phyloP scores from a whole-genome alignment of 805 yeast species.

The Alloascoidea africana region DNA sequence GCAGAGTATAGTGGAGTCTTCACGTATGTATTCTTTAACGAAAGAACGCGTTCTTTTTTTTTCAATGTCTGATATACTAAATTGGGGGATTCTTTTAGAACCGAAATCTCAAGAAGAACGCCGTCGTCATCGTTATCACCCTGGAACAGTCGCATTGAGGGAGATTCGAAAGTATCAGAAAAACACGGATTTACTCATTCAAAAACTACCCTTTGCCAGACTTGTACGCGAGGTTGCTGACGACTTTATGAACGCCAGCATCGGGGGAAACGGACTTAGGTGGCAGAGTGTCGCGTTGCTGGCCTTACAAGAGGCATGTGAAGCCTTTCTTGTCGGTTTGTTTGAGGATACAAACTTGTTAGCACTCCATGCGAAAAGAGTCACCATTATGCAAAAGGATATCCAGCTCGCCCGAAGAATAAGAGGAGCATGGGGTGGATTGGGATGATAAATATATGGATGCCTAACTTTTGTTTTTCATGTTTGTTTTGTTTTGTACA shows the following conservation, averaged over 20 bases:
- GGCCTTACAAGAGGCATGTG: constrained; percentile 73
- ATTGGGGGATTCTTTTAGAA: no score
- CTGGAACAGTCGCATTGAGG: constrained; percentile 51
- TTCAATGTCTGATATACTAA: no score
- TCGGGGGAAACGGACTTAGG: constrained; percentile 43
- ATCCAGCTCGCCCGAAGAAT: constrained; percentile 68
- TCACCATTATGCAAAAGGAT: constrained; percentile 77
- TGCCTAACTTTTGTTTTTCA: no score
- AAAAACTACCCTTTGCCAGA: constrained; percentile 68
- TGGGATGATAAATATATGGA: no score
- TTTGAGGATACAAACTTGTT: constrained; percentile 66
- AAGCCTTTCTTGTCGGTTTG: constrained; percentile 58
- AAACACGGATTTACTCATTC: constrained; percentile 47
- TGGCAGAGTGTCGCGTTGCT: constrained; percentile 72
- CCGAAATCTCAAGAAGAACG: no score
- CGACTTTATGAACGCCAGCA: constrained; percentile 16
- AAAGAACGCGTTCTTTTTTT: no score
- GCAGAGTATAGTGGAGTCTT: no score
- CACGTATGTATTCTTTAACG: no score
- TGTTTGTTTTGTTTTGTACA: no score
- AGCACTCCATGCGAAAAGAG: constrained; percentile 69
- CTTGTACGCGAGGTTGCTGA: constrained; percentile 62
- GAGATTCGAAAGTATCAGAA: constrained; percentile 58
- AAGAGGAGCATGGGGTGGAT: constrained; percentile 26
- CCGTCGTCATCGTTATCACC: constrained; percentile 33